These are phyloP conservation scores for Dictyostelium purpureum DNA, from an alignment of 78 protist genomes.

Conservation along the genomic window DNA sequence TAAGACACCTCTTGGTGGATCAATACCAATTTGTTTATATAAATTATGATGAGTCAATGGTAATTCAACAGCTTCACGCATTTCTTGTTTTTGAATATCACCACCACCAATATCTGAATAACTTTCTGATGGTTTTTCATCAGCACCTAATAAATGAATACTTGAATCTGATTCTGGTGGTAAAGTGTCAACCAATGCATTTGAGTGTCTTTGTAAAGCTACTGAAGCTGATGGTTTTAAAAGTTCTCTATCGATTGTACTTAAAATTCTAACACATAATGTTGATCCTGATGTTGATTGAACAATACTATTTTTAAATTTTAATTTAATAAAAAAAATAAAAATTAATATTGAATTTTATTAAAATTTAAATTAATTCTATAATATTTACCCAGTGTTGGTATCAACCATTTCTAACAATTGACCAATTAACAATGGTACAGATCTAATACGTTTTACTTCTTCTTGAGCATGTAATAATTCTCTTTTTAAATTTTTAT, in stretches of 20 bases:
- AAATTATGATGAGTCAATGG: slow-evolving; percentile 98
- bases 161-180: slow-evolving; percentile 99
- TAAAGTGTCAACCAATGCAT: slow-evolving; percentile 97
- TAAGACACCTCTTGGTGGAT: slow-evolving; percentile 99
- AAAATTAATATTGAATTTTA: slow-evolving; percentile 95
- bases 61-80: slow-evolving; percentile 99
- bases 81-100: slow-evolving; percentile 99
- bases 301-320: slow-evolving; percentile 92
- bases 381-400: slow-evolving; percentile 93
- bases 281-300: slow-evolving; percentile 96
- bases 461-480: slow-evolving; percentile 98
- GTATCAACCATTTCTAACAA: slow-evolving; percentile 99
- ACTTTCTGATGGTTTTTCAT: slow-evolving; percentile 87
- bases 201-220: slow-evolving; percentile 94
- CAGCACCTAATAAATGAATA: slow-evolving; percentile 91
- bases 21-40: slow-evolving; percentile 98
- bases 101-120: slow-evolving; percentile 97
- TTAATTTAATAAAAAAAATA: slow-evolving; percentile 90
- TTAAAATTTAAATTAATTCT: too few relatives aligned
- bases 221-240: slow-evolving; percentile 99
- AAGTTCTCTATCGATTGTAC: slow-evolving; percentile 98
- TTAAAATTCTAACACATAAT: slow-evolving; percentile 97
- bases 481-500: slow-evolving; percentile 95
- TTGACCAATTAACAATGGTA: slow-evolving; percentile 99
- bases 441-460: slow-evolving; percentile 98